Evolutionary conservation across 2,329 filamentous ascomycete species (phyloP).

Genomic region (Immersiporthe knoxdaviesiana): DNA sequence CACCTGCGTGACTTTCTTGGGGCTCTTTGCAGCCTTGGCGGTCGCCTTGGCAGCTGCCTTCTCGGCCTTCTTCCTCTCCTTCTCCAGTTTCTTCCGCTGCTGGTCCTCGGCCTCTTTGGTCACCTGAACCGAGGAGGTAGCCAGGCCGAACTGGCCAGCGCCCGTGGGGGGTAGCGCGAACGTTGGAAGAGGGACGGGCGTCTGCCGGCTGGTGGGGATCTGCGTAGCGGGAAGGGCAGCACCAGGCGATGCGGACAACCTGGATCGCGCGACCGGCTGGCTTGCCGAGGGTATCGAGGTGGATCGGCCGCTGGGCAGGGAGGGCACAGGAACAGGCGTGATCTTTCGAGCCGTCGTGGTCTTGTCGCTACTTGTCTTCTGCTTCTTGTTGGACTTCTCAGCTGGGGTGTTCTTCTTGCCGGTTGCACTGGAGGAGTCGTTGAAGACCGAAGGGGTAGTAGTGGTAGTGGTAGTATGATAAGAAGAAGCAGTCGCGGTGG

Average conservation of each 20-base stretch:
- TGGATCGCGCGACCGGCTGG: slow-evolving; percentile 6
- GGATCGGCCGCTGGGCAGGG: slow-evolving; percentile 10
- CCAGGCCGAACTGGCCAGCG: neutral
- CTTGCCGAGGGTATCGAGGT: slow-evolving; percentile 27
- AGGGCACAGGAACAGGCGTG: slow-evolving; percentile 29
- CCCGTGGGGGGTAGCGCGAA: neutral
- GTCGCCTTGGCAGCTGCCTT: neutral
- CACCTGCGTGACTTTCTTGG: slow-evolving; percentile 21
- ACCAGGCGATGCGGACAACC: slow-evolving; percentile 22
- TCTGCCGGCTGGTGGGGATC: slow-evolving; percentile 16
- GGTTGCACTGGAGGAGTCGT: slow-evolving; percentile 14
- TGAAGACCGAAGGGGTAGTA: slow-evolving; percentile 21
- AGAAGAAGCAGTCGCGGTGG: slow-evolving; percentile 15
- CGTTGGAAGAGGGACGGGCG: slow-evolving; percentile 21
- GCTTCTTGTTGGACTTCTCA: slow-evolving; percentile 29
- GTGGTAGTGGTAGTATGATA: slow-evolving; percentile 4
- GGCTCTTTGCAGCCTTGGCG: neutral
- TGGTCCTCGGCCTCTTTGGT: slow-evolving; percentile 20
- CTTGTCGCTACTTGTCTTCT: slow-evolving; percentile 26
- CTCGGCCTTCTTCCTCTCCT: slow-evolving; percentile 15
- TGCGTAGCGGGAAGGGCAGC: slow-evolving; percentile 22
- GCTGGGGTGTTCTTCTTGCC: slow-evolving; percentile 28
- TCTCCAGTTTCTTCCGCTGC: slow-evolving; percentile 20
- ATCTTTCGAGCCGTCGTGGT: slow-evolving; percentile 15
- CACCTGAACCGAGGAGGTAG: slow-evolving; percentile 11